Conservation (phyloP, 129 eudicot genomes). For the Lactuca saligna region DNA sequence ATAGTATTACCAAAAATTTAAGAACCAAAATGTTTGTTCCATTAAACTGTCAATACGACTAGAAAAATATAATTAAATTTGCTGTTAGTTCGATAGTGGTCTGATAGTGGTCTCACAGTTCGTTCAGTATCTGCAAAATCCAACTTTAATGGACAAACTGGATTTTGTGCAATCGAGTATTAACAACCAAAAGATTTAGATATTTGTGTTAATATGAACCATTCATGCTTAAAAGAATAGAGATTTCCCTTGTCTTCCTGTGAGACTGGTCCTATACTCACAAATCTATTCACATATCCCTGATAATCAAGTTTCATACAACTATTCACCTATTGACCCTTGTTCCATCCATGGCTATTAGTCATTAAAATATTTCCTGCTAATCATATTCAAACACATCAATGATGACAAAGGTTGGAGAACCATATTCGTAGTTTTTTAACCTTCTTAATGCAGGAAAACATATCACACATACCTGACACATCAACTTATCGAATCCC, state of each 20-base stretch:
- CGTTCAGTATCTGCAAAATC: too few species aligned
- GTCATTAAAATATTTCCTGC: constrained; percentile 55
- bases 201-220: too few species aligned
- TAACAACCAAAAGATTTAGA: too few species aligned
- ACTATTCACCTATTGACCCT: constrained; percentile 31
- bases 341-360: constrained; percentile 39
- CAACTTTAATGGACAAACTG: too few species aligned
- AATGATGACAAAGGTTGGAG: constrained; percentile 26
- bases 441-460: constrained; percentile 36
- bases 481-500: constrained; percentile 44
- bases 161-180: too few species aligned
- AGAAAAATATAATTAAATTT: too few species aligned
- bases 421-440: constrained; percentile 17
- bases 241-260: background rate
- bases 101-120: too few species aligned
- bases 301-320: constrained; percentile 31
- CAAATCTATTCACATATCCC: constrained; percentile 35
- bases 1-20: too few species aligned
- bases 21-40: too few species aligned
- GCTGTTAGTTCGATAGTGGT: too few species aligned
- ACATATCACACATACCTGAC: constrained; percentile 42
- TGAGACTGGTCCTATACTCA: constrained; percentile 30
- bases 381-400: constrained; percentile 43
- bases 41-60: too few species aligned
- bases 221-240: too few species aligned